Percentiles rank a stretch among this genome's conserved stretches.
Evolutionary conservation across 139 green algal species (phyloP).

Genomic region (Tetraselmis striata): DNA sequence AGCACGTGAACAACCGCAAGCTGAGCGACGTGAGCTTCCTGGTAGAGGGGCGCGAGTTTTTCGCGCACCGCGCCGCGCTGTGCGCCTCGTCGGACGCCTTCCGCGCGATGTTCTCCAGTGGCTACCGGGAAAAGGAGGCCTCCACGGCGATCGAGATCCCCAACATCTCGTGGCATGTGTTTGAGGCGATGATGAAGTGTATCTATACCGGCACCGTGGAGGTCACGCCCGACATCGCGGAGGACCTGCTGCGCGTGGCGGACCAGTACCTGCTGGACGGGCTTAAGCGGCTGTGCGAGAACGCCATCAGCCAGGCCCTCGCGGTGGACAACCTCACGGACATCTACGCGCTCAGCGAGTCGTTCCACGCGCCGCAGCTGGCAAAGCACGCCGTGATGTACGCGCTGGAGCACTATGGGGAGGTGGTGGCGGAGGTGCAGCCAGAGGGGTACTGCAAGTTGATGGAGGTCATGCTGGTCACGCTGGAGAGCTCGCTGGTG

Average conservation of each 20-base stretch:
- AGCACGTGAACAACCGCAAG: constrained; percentile 88
- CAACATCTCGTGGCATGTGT: constrained; percentile 81
- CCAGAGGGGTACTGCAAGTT: constrained; percentile 22
- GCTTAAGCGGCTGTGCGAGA: constrained; percentile 90
- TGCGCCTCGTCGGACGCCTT: constrained; percentile 86
- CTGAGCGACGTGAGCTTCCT: constrained; percentile 89
- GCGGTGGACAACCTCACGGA: constrained; percentile 66
- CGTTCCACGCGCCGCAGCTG: constrained; percentile 73
- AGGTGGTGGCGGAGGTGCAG: constrained; percentile 25
- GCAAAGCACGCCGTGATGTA: constrained; percentile 75
- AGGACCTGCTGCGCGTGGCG: constrained; percentile 63
- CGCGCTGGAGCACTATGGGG: constrained; percentile 71
- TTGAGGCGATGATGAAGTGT: constrained; percentile 85
- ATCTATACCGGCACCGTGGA: constrained; percentile 82
- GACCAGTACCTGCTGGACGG: constrained; percentile 95
- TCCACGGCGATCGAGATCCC: constrained; percentile 79
- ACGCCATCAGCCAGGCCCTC: constrained; percentile 64
- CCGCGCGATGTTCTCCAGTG: constrained; percentile 87
- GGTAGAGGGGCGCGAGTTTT: constrained; percentile 77
- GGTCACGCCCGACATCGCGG: constrained; percentile 53
- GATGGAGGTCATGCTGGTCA: constrained; percentile 48
- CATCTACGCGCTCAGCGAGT: constrained; percentile 76
- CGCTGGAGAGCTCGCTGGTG: constrained; percentile 31
- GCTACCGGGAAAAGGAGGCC: constrained; percentile 81
- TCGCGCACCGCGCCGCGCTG: constrained; percentile 87